Base-by-base conservation (phyloP, 768 basidiomycete genomes). In the Leccinellum luteum region DNA sequence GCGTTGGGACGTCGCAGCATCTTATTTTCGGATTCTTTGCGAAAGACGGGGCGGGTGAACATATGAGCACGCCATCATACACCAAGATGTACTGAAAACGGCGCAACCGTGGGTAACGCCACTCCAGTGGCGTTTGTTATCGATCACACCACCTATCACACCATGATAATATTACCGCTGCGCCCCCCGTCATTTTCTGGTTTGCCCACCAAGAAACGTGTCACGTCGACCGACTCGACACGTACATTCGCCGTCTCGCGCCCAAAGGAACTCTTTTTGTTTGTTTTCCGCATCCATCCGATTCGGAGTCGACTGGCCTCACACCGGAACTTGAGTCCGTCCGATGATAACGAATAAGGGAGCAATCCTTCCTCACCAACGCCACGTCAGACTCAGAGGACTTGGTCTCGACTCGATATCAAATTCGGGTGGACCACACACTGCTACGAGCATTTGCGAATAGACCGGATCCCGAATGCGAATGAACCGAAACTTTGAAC, bases 171-270 rank as follows among this genome's bases (percentile, higher is more conserved):
- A 6, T 4, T 49, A 10, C 62, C 54, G 55, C 55, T 50, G 52
- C 32, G 58, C 54, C 45, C 8, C 38, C 21, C 45, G 45, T 15
- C 21, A 14, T 25, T 23, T 31, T 21, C 34, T 45, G 13, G 15
- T 25, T n/a, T 12, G 50, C 4, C 56, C 65, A 21, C n/a, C 14
- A 51, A 53, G 10, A 48, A 59, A 67, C 66, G 66, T 63, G 63
- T 58, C 57, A 44, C 6, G 55, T 57, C 10, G 34, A 41, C 61
- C 64, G 61, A 67, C 64, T 58, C 60, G 61, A 67, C 61, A 48
- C 48, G 17, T 28, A 52, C 54, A 9, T 52, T 60, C 19, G 30
- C 2, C 5, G 1, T 21, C 17, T 13, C 31, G 7, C 44, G 14
- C 44, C 27, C 48, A 31, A 19, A 49, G 3, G 9, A 30, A 27